Percentiles rank a stretch among this genome's conserved stretches.
Evolutionary conservation across 2,329 filamentous ascomycete species (phyloP).

Genomic region (Chrysoporthe cubensis): DNA sequence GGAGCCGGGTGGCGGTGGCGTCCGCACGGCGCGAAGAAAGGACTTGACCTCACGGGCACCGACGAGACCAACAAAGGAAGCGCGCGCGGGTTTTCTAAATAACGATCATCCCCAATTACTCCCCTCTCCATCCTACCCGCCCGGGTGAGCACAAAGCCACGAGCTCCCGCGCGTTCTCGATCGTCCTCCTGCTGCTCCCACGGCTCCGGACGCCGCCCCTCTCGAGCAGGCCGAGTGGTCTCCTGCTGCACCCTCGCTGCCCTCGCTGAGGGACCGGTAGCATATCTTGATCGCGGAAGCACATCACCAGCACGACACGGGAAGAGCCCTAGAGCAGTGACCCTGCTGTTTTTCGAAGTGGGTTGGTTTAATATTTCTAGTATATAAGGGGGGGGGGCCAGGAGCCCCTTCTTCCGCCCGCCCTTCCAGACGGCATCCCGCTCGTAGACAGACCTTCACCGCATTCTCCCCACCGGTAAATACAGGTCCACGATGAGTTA

Average conservation of each 20-base stretch:
- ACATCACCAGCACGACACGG: neutral
- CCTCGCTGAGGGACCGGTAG: too few relatives aligned
- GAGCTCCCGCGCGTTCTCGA: too few relatives aligned
- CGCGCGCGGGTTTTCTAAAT: too few relatives aligned
- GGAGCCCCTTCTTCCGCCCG: neutral
- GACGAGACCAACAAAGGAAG: too few relatives aligned
- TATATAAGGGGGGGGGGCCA: neutral
- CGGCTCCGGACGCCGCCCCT: neutral
- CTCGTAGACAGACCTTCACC: neutral
- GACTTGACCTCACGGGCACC: too few relatives aligned
- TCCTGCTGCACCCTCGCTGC: neutral
- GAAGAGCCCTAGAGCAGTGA: neutral
- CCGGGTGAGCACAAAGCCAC: too few relatives aligned
- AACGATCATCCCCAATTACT: too few relatives aligned
- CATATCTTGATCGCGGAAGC: too few relatives aligned
- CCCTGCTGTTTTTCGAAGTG: neutral
- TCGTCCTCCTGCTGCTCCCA: neutral
- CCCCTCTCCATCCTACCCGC: too few relatives aligned
- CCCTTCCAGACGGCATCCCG: neutral
- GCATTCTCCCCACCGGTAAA: neutral
- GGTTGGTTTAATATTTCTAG: neutral
- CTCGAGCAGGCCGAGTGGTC: neutral
- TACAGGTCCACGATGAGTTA: neutral
- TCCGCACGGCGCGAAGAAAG: too few relatives aligned
- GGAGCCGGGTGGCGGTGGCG: too few relatives aligned